Base-by-base conservation (phyloP, 768 basidiomycete genomes). In the Lyophyllum atratum region DNA sequence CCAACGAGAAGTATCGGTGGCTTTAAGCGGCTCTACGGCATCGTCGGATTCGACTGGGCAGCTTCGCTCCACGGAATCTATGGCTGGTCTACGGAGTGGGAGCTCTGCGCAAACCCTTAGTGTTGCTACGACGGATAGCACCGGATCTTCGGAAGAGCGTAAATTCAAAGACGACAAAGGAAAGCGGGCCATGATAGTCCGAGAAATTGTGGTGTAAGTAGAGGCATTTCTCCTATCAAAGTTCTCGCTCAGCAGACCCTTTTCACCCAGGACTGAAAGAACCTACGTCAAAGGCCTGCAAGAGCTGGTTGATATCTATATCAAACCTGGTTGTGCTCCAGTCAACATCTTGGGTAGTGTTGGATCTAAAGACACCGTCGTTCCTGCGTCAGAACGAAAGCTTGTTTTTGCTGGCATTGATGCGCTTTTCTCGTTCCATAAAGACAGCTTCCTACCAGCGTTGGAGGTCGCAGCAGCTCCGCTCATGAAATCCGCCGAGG, bases 211-310 rank as follows among this genome's bases (percentile, higher is more conserved):
- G 48, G 82, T 89, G 94, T 95, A 72, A 60, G 92, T 82, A 10
- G 21, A 46, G 59, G 31, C 33, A 61, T 31, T 55, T 5, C 28
- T 42, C n/a, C 9, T 40, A 31, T 56, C 50, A 22, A 29, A 58
- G 65, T 17, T 55, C 50, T 67, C 26, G 68, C 59, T 63, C 54
- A 50, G 29, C 8, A 25, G 2, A 25, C 25, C 34, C 17, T 54
- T 42, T 15, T 28, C 55, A n/a, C 61, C 33, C 66, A 93, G 93
- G 65, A 98, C 96, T 43, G 97, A 99, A 73, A 82, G 90, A 59
- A 94, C 95, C 1, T 99, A 99, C 72, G 92, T 96, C 58, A 89
- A 89, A 61, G 91, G 93, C n/a, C 75, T 99, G 29, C 88, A 92
- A 66, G 96, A 97, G 70, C 84, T 99, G 9, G 87, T 95, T 49